Conservation (phyloP, 2,329 filamentous ascomycete species). For the Hymenoscyphus occultus region DNA sequence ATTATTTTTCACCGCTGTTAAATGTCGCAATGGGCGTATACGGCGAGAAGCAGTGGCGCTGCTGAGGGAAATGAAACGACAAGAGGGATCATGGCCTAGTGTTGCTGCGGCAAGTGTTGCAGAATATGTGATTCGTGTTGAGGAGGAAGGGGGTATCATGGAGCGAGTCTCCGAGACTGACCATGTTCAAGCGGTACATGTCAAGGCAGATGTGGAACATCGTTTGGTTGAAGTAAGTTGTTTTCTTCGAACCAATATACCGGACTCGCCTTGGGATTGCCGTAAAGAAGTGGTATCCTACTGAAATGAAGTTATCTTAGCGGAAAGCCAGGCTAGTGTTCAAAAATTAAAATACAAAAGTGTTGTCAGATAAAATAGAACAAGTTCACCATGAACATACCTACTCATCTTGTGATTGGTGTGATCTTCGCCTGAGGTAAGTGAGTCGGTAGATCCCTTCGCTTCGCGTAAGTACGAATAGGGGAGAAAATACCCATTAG, state of each 20-base stretch:
- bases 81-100: slow-evolving; percentile 64
- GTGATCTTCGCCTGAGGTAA: no score
- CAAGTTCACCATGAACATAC: neutral
- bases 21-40: slow-evolving; percentile 18
- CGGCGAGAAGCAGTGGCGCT: slow-evolving; percentile 15
- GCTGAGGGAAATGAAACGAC: slow-evolving; percentile 51
- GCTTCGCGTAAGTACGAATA: no score
- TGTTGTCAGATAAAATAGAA: neutral
- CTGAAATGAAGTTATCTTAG: neutral
- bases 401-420: no score
- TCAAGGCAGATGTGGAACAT: slow-evolving; percentile 6
- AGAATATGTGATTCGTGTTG: slow-evolving; percentile 17
- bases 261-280: neutral
- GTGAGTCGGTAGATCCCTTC: no score
- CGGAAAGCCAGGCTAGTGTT: no score
- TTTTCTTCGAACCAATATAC: slow-evolving; percentile 5
- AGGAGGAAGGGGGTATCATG: slow-evolving; percentile 14
- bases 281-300: neutral
- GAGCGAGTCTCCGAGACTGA: slow-evolving; percentile 8
- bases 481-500: no score
- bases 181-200: slow-evolving; percentile 10
- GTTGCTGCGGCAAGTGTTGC: slow-evolving; percentile 8
- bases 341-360: neutral
- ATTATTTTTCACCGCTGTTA: slow-evolving; percentile 14
- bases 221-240: slow-evolving; percentile 12